phyloP scores from a whole-genome alignment of 768 basidiomycete genomes.

The Ramaria rubella region DNA sequence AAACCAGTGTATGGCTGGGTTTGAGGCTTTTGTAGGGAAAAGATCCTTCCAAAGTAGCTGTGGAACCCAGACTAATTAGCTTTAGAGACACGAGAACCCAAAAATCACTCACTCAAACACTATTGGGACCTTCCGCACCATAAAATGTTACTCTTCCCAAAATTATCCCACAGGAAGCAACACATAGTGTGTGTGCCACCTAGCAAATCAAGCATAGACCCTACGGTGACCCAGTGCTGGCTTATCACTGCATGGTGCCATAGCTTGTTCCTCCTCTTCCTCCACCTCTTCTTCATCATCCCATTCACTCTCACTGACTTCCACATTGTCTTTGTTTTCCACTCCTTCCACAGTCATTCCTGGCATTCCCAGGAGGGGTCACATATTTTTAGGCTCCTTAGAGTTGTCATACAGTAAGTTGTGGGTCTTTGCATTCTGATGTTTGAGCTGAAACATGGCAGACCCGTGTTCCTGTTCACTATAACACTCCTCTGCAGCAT shows the following conservation, averaged over 20 bases:
- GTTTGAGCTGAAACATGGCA: constrained; percentile 28
- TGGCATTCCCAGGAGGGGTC: no score
- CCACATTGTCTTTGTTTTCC: no score
- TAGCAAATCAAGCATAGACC: constrained; percentile 23
- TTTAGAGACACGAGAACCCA: background rate
- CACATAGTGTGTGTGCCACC: constrained; percentile 27
- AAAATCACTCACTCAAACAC: constrained; percentile 19
- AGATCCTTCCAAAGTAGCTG: background rate
- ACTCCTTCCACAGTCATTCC: no score
- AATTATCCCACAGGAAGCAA: constrained; percentile 29
- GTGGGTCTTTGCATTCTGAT: background rate
- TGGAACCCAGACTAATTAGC: background rate
- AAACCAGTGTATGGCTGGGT: constrained; percentile 15
- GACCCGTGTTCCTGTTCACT: constrained; percentile 16
- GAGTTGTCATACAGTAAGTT: constrained; percentile 4
- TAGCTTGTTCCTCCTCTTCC: background rate
- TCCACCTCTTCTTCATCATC: constrained; percentile 17
- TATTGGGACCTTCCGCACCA: constrained; percentile 26
- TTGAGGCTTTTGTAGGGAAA: background rate
- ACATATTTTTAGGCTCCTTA: background rate
- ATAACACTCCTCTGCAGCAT: constrained; percentile 16
- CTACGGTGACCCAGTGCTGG: constrained; percentile 19
- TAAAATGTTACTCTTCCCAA: constrained; percentile 26
- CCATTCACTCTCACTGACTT: no score
- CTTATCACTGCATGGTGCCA: constrained; percentile 20